A percentile compares a stretch with the other conserved stretches of the same genome.
These are phyloP conservation scores for Xylariaceae sp. DNA, from an alignment of 2,329 filamentous ascomycete genomes.

Conservation along the genomic window DNA sequence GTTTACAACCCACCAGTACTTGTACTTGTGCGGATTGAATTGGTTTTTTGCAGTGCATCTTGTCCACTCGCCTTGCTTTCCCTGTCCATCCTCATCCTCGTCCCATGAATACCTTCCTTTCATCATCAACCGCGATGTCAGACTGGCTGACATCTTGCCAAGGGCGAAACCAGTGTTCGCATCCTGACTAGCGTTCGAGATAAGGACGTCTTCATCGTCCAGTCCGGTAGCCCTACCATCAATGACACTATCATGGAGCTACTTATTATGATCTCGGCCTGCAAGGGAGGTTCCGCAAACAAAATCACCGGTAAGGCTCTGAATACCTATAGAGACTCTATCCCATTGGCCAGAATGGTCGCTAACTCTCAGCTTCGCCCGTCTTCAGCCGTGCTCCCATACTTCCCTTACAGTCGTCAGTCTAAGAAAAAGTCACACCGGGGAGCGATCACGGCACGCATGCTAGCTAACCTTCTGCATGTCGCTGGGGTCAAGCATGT, in stretches of 20 bases:
- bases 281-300: slow-evolving; percentile 94
- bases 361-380: slow-evolving; percentile 11
- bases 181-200: slow-evolving; percentile 78
- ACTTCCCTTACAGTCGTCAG: slow-evolving; percentile 98
- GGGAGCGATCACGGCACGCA: slow-evolving; percentile 91
- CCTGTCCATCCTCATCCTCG: neutral
- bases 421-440: slow-evolving; percentile 99
- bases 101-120: neutral
- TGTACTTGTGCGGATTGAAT: slow-evolving; percentile 2
- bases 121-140: slow-evolving; percentile 8
- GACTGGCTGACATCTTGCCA: slow-evolving; percentile 26
- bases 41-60: slow-evolving; percentile 2
- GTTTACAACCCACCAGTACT: slow-evolving; percentile 28
- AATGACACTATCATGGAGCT: slow-evolving; percentile 99
- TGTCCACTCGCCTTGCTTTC: neutral
- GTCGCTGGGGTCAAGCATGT: slow-evolving; percentile 96
- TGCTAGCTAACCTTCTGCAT: slow-evolving; percentile 90
- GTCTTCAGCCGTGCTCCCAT: slow-evolving; percentile 70
- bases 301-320: slow-evolving; percentile 76
- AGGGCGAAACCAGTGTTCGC: slow-evolving; percentile 66
- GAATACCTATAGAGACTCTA: neutral
- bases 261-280: slow-evolving; percentile 97
- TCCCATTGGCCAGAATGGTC: neutral
- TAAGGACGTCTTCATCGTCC: slow-evolving; percentile 97
- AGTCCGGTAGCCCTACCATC: slow-evolving; percentile 92